phyloP scores from a whole-genome alignment of 2,329 filamentous ascomycete genomes.

The Rhexocercosporidium sp. region DNA sequence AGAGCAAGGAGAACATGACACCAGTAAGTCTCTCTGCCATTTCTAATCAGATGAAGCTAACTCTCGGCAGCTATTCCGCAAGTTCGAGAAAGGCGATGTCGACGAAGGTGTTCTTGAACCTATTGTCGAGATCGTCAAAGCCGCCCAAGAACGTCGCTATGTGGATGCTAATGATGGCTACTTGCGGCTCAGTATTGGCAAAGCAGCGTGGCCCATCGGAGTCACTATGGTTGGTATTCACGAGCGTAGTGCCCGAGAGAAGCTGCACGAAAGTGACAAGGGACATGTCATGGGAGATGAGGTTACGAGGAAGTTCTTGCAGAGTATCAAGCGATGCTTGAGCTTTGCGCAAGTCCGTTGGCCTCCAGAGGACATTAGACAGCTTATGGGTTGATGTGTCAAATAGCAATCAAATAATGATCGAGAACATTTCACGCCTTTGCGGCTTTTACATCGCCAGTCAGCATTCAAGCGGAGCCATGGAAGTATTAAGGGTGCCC shows the following conservation, averaged over 20 bases:
- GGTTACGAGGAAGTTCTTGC: slow-evolving; percentile 90
- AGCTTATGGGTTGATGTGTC: slow-evolving; percentile 78
- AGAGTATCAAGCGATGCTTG: slow-evolving; percentile 96
- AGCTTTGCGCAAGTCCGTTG: slow-evolving; percentile 97
- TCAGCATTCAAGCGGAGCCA: background rate
- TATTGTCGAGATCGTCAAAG: slow-evolving; percentile 88
- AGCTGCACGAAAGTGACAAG: slow-evolving; percentile 84
- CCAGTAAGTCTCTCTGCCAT: slow-evolving; percentile 55
- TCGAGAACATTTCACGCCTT: background rate
- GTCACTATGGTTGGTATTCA: slow-evolving; percentile 99
- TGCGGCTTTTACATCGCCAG: background rate
- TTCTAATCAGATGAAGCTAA: slow-evolving; percentile 20
- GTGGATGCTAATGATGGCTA: slow-evolving; percentile 98
- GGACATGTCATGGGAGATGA: slow-evolving; percentile 98
- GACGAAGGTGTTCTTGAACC: slow-evolving; percentile 80
- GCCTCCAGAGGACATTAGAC: slow-evolving; percentile 89
- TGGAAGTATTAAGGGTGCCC: too few relatives aligned
- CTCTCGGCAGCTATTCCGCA: slow-evolving; percentile 72
- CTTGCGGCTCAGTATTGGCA: slow-evolving; percentile 88
- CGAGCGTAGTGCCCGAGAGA: slow-evolving; percentile 93
- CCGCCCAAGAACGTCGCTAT: slow-evolving; percentile 88
- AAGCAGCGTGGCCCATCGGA: slow-evolving; percentile 97
- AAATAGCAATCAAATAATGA: background rate
- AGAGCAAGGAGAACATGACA: slow-evolving; percentile 85
- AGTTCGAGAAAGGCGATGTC: slow-evolving; percentile 81